Base-by-base conservation (phyloP, 2,329 filamentous ascomycete genomes). In the Xylariaceae sp. region DNA sequence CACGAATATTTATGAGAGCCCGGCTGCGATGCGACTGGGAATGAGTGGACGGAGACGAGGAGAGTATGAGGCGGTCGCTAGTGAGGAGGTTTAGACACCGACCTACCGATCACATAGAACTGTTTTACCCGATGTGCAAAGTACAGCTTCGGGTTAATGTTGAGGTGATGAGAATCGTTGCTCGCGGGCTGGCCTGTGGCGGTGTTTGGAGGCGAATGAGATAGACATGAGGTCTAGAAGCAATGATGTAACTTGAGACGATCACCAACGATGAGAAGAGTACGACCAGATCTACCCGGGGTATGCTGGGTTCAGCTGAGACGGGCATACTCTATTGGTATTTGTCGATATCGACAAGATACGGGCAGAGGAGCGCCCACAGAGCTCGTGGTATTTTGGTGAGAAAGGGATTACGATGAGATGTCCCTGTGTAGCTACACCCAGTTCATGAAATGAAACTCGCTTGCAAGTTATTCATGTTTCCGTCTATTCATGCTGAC, bases 1-100 rank as follows among this genome's bases (percentile, higher is more conserved):
- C 74, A 89, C 89, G 17, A 84, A 83, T 58, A 85, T 97, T 81
- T 99, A 96, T 74, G 93, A 97, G 74, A 84, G 88, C 17, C 93
- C 93, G 4, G 76, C 80, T 3, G 79, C 86, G 63, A 89, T 91
- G 84, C 75, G 75, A n/a, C 65, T 80, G 51, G 73, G 74, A 3
- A 35, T 68, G n/a, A 62, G 67, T 10, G 77, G 79, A 73, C 77
- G 76, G 70, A 74, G 77, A 67, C 75, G 73, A 54, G 80, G 80
- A 45, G 79, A 85, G 64, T 88, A 90, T 73, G 82, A 91, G 76
- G 77, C 78, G 17, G 85, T 89, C 34, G 78, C 77, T 11, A 79
- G 70, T 0, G 83, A 86, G 52, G 84, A 85, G 61, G 81, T 82
- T 67, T 82, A 64, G 57, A 39, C 30, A 47, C 4, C 7, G 18